Percentiles rank a stretch among this genome's conserved stretches.
Evolutionary conservation across 2,329 filamentous ascomycete genomes (phyloP).

Genomic region (Clonostachys chloroleuca): DNA sequence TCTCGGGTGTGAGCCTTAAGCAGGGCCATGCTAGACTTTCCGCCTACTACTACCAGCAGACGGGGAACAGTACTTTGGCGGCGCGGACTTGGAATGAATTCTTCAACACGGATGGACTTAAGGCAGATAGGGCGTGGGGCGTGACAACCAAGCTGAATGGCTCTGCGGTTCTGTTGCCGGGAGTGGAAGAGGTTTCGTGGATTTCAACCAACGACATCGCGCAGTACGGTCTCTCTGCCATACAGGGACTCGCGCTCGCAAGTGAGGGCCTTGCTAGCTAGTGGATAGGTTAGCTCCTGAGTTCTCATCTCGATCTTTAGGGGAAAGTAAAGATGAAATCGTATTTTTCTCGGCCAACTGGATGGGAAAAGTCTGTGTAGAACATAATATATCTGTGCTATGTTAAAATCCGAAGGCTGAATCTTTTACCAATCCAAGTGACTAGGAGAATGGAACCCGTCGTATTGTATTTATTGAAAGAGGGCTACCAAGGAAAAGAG

Average conservation of each 20-base stretch:
- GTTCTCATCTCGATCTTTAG: too few species aligned
- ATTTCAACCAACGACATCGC: slow-evolving; percentile 52
- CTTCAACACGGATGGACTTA: slow-evolving; percentile 39
- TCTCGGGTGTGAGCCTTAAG: slow-evolving; percentile 38
- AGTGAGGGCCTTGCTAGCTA: neutral
- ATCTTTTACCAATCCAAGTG: too few species aligned
- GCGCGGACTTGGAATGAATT: slow-evolving; percentile 51
- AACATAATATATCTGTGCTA: too few species aligned
- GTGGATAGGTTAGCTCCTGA: too few species aligned
- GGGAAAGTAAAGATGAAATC: too few species aligned
- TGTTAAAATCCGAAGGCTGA: too few species aligned
- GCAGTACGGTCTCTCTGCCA: slow-evolving; percentile 51
- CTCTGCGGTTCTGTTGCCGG: slow-evolving; percentile 33
- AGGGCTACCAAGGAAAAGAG: too few species aligned
- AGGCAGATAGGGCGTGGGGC: slow-evolving; percentile 25
- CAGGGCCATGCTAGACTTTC: slow-evolving; percentile 57
- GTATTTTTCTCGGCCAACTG: too few species aligned
- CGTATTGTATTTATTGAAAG: too few species aligned
- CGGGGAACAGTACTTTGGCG: slow-evolving; percentile 40
- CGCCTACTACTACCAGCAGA: slow-evolving; percentile 42
- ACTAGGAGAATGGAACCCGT: too few species aligned
- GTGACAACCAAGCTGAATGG: slow-evolving; percentile 30
- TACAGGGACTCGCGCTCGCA: slow-evolving; percentile 45
- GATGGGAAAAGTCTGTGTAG: too few species aligned
- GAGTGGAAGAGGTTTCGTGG: slow-evolving; percentile 51